Base-by-base conservation (phyloP, 2,329 filamentous ascomycete species). In the Didymosphaeria variabile region DNA sequence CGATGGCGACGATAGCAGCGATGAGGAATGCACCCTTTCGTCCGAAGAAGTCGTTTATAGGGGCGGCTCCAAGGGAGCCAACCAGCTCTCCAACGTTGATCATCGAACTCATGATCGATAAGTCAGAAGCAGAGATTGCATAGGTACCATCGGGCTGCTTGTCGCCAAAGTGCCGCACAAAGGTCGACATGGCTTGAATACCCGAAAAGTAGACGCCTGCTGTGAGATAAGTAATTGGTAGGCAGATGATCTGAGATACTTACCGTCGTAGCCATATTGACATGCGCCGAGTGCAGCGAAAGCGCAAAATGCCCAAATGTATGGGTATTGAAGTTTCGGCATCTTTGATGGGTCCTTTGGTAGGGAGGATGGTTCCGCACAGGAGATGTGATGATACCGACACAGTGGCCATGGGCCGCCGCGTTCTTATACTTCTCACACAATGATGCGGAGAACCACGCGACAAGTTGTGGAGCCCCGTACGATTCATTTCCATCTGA, bases 11-110 rank as follows among this genome's bases (percentile, higher is more conserved):
- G 13, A 78, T 64, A 6, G 82, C 82, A n/a, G 86, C 87, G 17
- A 86, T 79, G 64, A 88, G 84, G 52, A 86, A 85, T 9, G 81
- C 82, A 40, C 83, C 76, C 69, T 80, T 79, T 36, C 86, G 79
- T 10, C 85, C 86, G 44, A 87, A 80, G 4, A 79, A 75, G 62
- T 89, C 87, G 62, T 80, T 80, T n/a, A 80, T 57, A 7, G 77
- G 78, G 2, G 78, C 77, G 5, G 78, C 72, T 1, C 62, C 29
- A 4, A 80, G 60, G 5, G 79, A 78, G 15, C 78, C 79, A 19
- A 76, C 64, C 26, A 80, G 65, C 56, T 80, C 78, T 52, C 78
- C 78, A 23, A 80, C 70, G 57, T 80, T 77, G 65, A 80, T 80
- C 68, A 78, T 75, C 58, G 77, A 79, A 15, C 76, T 77, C 74